phyloP scores from a whole-genome alignment of 1,139 yeast genomes.

The Sugiyamaella pinicola region DNA sequence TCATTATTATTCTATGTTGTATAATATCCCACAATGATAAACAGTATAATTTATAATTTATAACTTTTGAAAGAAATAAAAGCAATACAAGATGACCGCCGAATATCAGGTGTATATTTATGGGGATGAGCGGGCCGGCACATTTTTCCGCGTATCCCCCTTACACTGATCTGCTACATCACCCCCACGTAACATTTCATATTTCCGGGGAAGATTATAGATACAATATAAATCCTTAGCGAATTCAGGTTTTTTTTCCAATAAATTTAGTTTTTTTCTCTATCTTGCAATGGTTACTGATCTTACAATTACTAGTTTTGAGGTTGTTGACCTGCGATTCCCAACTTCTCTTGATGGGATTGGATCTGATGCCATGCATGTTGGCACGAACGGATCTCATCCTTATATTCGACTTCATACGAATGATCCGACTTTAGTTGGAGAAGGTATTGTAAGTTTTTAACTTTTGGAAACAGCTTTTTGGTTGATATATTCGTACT shows the following conservation, averaged over 20 bases:
- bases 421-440: slow-evolving; percentile 29
- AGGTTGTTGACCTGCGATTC: slow-evolving; percentile 40
- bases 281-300: slow-evolving; percentile 21
- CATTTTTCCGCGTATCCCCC: slow-evolving; percentile 13
- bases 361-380: slow-evolving; percentile 46
- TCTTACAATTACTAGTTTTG: slow-evolving; percentile 36
- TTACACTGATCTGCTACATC: neutral
- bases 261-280: neutral
- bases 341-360: slow-evolving; percentile 43
- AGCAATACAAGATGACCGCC: neutral
- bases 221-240: slow-evolving; percentile 1
- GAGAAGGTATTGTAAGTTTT: slow-evolving; percentile 34
- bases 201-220: slow-evolving; percentile 1
- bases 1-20: neutral
- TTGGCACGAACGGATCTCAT: slow-evolving; percentile 42
- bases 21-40: neutral
- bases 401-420: slow-evolving; percentile 34
- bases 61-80: neutral
- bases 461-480: too few relatives aligned
- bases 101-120: neutral
- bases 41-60: neutral
- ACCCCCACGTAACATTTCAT: neutral
- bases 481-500: neutral
- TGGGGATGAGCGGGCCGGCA: slow-evolving; percentile 9
- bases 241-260: neutral